Conservation (phyloP, 371 early-diverging fungal genomes). For the Ecytonucleospora hepatopenaei region DNA sequence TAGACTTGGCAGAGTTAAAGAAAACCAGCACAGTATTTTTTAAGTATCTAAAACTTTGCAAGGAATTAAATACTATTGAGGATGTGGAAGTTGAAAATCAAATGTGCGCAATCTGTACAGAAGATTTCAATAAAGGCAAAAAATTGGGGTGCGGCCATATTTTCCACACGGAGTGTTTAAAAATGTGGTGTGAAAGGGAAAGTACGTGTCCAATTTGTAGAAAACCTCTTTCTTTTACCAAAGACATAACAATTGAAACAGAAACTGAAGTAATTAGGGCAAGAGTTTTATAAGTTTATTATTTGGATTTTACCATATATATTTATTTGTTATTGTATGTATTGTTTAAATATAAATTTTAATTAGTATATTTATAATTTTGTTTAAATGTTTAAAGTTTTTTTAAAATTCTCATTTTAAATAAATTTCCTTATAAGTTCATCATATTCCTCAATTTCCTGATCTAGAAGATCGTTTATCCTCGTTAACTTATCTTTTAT, state of each 20-base stretch:
- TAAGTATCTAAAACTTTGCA: constrained; percentile 33
- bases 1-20: constrained; percentile 25
- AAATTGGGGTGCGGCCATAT: constrained; percentile 85
- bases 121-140: constrained; percentile 59
- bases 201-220: constrained; percentile 92
- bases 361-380: background rate
- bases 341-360: background rate
- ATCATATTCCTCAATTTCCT: constrained; percentile 25
- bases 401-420: constrained; percentile 23
- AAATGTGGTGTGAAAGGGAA: constrained; percentile 91
- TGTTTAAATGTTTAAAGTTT: background rate
- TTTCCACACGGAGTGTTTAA: constrained; percentile 85
- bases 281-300: constrained; percentile 7
- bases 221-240: constrained; percentile 8
- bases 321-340: background rate
- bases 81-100: constrained; percentile 28
- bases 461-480: constrained; percentile 50
- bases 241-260: constrained; percentile 1
- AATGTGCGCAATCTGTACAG: constrained; percentile 53
- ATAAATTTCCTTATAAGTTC: constrained; percentile 17
- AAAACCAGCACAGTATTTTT: constrained; percentile 21
- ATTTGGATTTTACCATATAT: background rate
- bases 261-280: constrained; percentile 30
- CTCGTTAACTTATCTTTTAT: constrained; percentile 34
- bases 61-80: constrained; percentile 32